phyloP scores from a whole-genome alignment of 2,329 filamentous ascomycete species.

The Esteya vermicola region DNA sequence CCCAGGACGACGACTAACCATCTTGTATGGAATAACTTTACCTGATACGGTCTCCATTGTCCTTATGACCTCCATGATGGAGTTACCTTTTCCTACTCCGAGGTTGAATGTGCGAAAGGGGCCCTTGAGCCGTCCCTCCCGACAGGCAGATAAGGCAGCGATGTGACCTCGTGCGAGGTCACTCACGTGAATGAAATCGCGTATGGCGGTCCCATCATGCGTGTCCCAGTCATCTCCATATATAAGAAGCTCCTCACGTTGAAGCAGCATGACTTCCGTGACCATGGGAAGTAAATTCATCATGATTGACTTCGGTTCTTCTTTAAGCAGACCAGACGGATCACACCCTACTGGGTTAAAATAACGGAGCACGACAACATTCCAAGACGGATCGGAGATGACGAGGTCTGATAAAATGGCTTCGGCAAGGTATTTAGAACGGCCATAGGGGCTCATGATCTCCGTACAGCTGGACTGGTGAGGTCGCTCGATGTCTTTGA shows the following conservation, averaged over 20 bases:
- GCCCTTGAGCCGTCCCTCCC: constrained; percentile 13
- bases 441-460: constrained; percentile 50
- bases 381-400: constrained; percentile 44
- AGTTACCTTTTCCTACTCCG: constrained; percentile 29
- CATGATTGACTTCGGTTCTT: constrained; percentile 48
- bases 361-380: constrained; percentile 48
- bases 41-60: constrained; percentile 23
- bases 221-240: constrained; percentile 54
- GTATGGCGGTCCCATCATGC: constrained; percentile 48
- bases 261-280: constrained; percentile 43
- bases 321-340: constrained; percentile 46
- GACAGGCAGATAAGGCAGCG: constrained; percentile 29
- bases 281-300: constrained; percentile 53
- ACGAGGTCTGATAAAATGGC: constrained; percentile 50
- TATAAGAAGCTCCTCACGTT: constrained; percentile 37
- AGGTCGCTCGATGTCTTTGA: constrained; percentile 18
- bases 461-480: constrained; percentile 28
- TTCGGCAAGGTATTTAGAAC: constrained; percentile 55
- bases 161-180: constrained; percentile 49
- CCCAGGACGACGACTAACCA: constrained; percentile 23
- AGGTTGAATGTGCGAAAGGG: constrained; percentile 30
- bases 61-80: constrained; percentile 27
- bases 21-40: constrained; percentile 21
- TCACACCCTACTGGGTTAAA: constrained; percentile 57
- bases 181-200: constrained; percentile 54